Percentiles rank a stretch among this genome's conserved stretches.
Evolutionary conservation across 2,329 filamentous ascomycete species (phyloP).

Genomic region (Orbilia quercus): DNA sequence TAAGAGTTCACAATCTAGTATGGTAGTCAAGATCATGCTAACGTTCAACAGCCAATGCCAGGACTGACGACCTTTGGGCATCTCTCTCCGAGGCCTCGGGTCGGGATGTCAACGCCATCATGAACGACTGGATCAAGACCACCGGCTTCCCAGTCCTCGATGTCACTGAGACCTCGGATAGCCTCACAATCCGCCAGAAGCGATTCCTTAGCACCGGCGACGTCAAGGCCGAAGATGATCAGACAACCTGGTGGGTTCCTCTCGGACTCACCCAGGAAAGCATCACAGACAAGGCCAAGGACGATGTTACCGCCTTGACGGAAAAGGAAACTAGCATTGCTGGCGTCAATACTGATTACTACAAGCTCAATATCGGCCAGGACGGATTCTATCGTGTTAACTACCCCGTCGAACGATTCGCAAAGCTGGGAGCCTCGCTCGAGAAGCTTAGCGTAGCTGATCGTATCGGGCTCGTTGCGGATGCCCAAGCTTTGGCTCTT

Average conservation of each 20-base stretch:
- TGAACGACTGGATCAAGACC: conserved; percentile 94
- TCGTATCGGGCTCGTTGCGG: conserved; percentile 91
- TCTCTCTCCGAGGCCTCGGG: conserved; percentile 88
- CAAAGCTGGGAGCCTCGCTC: conserved; percentile 80
- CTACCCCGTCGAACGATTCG: conserved; percentile 84
- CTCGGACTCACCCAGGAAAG: conserved; percentile 83
- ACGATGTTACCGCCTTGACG: conserved; percentile 76
- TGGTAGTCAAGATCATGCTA: neutral
- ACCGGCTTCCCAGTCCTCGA: conserved; percentile 94
- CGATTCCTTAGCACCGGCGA: conserved; percentile 93
- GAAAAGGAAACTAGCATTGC: conserved; percentile 80
- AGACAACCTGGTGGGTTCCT: conserved; percentile 95
- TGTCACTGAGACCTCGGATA: conserved; percentile 82
- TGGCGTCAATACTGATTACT: conserved; percentile 81
- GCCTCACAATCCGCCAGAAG: conserved; percentile 83
- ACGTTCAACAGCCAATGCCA: conserved; percentile 72
- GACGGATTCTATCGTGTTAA: conserved; percentile 93
- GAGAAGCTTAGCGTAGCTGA: conserved; percentile 83
- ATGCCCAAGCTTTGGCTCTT: conserved; percentile 87
- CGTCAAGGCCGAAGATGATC: conserved; percentile 87
- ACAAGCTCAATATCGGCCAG: conserved; percentile 91
- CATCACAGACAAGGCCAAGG: conserved; percentile 64
- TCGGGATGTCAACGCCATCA: conserved; percentile 84
- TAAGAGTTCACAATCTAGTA: conserved; percentile 61
- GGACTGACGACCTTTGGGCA: conserved; percentile 89